Conservation (phyloP, 176 grass and related monocot species). For the Zea luxurians region DNA sequence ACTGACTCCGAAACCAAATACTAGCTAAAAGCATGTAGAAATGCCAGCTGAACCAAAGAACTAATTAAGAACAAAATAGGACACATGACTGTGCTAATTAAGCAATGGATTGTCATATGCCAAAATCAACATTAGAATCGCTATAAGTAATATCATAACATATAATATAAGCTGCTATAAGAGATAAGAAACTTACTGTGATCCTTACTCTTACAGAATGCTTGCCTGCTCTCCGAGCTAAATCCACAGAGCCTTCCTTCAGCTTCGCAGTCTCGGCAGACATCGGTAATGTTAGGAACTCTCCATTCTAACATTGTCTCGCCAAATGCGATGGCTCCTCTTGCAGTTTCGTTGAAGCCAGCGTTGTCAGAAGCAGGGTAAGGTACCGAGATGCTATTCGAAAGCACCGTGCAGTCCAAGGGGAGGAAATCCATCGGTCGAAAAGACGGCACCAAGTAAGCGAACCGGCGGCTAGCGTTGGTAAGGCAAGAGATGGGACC, state of each 20-base stretch:
- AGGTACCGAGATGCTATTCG: not conserved
- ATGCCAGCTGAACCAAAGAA: not conserved
- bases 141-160: not conserved
- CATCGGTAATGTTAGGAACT: slow-evolving; percentile 6
- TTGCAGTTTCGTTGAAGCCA: not conserved
- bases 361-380: not conserved
- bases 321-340: not conserved
- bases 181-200: slow-evolving; percentile 2
- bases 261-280: slow-evolving; percentile 14
- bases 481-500: slow-evolving; percentile 48
- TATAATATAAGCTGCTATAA: not conserved
- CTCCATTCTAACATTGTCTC: slow-evolving; percentile 25
- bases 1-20: not conserved
- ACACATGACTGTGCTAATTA: not conserved
- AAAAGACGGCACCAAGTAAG: slow-evolving; percentile 16
- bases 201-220: slow-evolving; percentile 39
- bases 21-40: no score
- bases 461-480: slow-evolving; percentile 4
- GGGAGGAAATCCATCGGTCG: slow-evolving; percentile 23
- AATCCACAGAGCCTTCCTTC: slow-evolving; percentile 36
- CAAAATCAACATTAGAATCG: not conserved
- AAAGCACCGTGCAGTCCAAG: slow-evolving; percentile 30
- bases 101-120: not conserved
- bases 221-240: not conserved
- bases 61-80: not conserved